Percentiles rank a stretch among this genome's conserved stretches.
Evolutionary conservation across 257 asterid genomes (phyloP).

Genomic region (Fraxinus quadrangulata): DNA sequence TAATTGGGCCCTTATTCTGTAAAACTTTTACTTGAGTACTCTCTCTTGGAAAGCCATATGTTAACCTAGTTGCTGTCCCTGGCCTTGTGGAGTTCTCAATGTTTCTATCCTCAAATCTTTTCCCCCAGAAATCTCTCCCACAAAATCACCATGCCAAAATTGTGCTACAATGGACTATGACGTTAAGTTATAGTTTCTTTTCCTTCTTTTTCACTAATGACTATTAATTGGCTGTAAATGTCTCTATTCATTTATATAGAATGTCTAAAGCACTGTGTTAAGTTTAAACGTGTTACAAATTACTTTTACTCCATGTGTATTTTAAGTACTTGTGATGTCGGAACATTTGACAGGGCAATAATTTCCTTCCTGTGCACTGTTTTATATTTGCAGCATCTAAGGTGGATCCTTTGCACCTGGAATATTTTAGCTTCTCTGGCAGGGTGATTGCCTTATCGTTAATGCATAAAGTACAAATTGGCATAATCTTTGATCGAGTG

Average conservation of each 20-base stretch:
- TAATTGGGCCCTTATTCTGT: neutral
- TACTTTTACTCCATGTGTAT: neutral
- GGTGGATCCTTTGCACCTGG: constrained; percentile 89
- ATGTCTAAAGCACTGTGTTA: neutral
- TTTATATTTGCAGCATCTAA: constrained; percentile 71
- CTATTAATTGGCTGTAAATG: neutral
- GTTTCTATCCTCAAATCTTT: neutral
- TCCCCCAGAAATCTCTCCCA: neutral
- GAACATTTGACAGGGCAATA: constrained; percentile 21
- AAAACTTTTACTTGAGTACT: neutral
- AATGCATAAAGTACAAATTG: constrained; percentile 92
- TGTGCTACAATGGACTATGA: neutral
- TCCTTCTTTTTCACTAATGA: neutral
- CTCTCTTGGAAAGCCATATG: neutral
- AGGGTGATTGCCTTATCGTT: constrained; percentile 87
- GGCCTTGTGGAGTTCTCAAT: neutral
- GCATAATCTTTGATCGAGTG: constrained; percentile 84
- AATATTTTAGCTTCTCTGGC: constrained; percentile 83
- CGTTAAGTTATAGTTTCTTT: neutral
- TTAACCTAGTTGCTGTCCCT: neutral
- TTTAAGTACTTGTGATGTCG: constrained; percentile 10
- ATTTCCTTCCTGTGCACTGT: constrained; percentile 22
- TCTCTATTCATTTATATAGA: neutral
- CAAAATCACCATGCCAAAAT: neutral
- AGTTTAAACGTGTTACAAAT: neutral